Evolutionary conservation across 2,329 filamentous ascomycete genomes (phyloP), one percentile per base, ranked within the genome.

Genomic region (Talaromyces rugulosus): DNA sequence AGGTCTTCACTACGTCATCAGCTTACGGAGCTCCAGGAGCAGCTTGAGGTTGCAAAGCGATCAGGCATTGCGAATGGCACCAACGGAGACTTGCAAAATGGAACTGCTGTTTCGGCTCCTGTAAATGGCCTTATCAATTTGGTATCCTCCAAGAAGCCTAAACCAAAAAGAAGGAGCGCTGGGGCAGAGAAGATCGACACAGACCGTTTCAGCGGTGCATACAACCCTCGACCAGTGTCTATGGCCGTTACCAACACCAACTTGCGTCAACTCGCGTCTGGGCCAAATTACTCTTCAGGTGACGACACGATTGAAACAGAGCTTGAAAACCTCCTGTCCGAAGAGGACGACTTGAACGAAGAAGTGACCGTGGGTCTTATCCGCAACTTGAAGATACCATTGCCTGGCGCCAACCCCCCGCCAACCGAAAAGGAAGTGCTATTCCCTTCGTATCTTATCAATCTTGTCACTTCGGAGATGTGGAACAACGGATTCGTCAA

Each of bases 401-500:
- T 89, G 11, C 94, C 95, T 53, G 91, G 88, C 72, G 89, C 90
- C 36, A 94, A 87, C 59, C 93, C 94, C 23, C 89, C 93, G 59
- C 94, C 95, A 11, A 96, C 92, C 18, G 95, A 99, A 79, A 99
- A 99, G 81, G 95, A 99, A 77, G 94, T 99, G 27, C 84, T 99
- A 58, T 99, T 99, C 88, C 95, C 95, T 36, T 94, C 95, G 9
- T 99, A 98, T 77, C 88, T 99, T 70, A 99, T 99, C 82, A 99
- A 99, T 78, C 84, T 99, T 64, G 95, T 99, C 66, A 99, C 95
- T 12, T 98, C 93, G 16, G 95, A 99, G 81, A 99, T 99, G 95
- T 99, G 95, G 95, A 99, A 99, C 82, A 99, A 99, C 71, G 95
- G 95, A 54, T 99, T 97, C 74, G 95, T 99, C 70, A 99, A 99